These are phyloP conservation scores for Zarea fungicola DNA, from an alignment of 2,329 filamentous ascomycete species.

Conservation along the genomic window DNA sequence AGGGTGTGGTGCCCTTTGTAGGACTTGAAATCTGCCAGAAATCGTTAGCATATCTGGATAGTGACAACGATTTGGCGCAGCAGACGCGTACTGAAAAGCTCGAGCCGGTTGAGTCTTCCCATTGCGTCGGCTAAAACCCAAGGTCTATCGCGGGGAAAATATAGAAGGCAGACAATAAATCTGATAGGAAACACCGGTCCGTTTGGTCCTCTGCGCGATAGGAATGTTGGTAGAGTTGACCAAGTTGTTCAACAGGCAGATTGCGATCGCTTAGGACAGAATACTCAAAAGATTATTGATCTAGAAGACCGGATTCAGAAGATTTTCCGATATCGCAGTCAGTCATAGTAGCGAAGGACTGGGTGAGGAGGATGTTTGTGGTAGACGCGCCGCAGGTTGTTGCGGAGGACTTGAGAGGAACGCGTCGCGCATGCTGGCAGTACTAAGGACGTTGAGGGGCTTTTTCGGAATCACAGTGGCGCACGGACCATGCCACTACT, in stretches of 20 bases:
- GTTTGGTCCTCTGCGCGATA: too few species aligned
- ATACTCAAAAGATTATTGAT: background rate
- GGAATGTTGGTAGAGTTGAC: conserved; percentile 6
- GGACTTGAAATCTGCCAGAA: conserved; percentile 83
- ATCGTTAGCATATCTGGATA: background rate
- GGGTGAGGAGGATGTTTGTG: background rate
- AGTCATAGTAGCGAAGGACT: conserved; percentile 53
- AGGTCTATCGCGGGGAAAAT: background rate
- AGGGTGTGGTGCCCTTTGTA: conserved; percentile 96
- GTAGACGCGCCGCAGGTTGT: conserved; percentile 2
- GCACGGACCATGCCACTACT: conserved; percentile 14
- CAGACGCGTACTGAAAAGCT: conserved; percentile 72
- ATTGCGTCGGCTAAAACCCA: conserved; percentile 49
- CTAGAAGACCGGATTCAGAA: background rate
- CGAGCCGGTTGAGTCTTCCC: conserved; percentile 93
- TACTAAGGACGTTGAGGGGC: conserved; percentile 6
- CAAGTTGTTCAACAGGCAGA: background rate
- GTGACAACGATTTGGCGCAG: background rate
- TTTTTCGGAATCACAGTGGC: background rate
- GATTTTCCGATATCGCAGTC: background rate
- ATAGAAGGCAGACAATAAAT: too few species aligned
- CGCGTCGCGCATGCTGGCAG: conserved; percentile 12
- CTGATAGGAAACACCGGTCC: too few species aligned
- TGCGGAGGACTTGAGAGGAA: conserved; percentile 3
- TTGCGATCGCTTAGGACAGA: background rate